phyloP scores from a whole-genome alignment of 129 eudicot genomes.

The Flaveria brownii region DNA sequence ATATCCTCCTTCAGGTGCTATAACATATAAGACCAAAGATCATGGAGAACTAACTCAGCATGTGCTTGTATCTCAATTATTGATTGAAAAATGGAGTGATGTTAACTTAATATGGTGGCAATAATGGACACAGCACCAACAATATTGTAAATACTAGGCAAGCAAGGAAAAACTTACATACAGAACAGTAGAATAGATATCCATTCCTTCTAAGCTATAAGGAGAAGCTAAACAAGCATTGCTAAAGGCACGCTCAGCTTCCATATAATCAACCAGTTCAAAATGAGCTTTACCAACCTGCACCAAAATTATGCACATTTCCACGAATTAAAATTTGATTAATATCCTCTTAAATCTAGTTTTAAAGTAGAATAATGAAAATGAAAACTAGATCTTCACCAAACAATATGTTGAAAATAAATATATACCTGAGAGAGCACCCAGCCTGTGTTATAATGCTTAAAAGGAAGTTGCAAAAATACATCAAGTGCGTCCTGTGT shows the following conservation, averaged over 20 bases:
- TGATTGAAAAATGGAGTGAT: not conserved
- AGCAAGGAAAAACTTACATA: slow-evolving; percentile 58
- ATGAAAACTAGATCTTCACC: not conserved
- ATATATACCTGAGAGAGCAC: slow-evolving; percentile 86
- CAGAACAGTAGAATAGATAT: slow-evolving; percentile 83
- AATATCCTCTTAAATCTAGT: slow-evolving; percentile 9
- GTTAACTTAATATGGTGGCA: not conserved
- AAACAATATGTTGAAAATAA: slow-evolving; percentile 4
- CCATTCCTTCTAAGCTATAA: slow-evolving; percentile 94
- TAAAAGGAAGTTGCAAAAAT: slow-evolving; percentile 77
- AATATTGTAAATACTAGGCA: slow-evolving; percentile 5
- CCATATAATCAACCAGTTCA: slow-evolving; percentile 92
- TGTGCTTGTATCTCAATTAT: too few species aligned
- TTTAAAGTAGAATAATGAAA: not conserved
- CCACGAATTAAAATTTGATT: not conserved
- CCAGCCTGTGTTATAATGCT: slow-evolving; percentile 94
- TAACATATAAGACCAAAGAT: slow-evolving; percentile 26
- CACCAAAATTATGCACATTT: slow-evolving; percentile 5
- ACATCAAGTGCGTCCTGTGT: slow-evolving; percentile 86
- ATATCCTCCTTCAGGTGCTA: slow-evolving; percentile 98
- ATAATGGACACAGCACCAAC: slow-evolving; percentile 1
- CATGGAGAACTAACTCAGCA: not conserved
- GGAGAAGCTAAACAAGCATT: slow-evolving; percentile 84
- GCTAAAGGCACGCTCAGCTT: slow-evolving; percentile 91
- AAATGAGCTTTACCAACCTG: slow-evolving; percentile 98